Conservation (phyloP, 495 filamentous ascomycete genomes). For the Talaromyces adpressus region DNA sequence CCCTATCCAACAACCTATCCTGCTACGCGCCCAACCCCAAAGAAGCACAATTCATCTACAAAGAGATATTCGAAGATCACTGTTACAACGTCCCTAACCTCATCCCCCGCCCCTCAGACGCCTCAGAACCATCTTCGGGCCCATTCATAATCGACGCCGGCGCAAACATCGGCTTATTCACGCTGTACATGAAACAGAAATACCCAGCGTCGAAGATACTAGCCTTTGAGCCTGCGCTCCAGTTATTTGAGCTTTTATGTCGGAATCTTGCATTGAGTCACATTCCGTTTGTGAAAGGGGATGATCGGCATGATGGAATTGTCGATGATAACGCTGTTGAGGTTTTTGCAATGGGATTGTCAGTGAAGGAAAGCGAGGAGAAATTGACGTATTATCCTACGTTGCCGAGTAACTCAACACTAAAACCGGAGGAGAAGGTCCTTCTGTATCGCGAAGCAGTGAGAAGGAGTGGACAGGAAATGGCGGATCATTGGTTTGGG, state of each 20-base stretch:
- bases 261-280: constrained; percentile 13
- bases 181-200: constrained; percentile 20
- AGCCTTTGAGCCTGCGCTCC: constrained; percentile 21
- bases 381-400: neutral
- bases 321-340: neutral
- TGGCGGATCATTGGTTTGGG: neutral
- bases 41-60: constrained; percentile 5
- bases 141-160: constrained; percentile 18
- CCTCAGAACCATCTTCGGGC: neutral
- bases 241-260: constrained; percentile 14
- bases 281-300: neutral
- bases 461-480: neutral
- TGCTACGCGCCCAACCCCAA: neutral
- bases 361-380: neutral
- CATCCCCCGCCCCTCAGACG: neutral
- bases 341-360: neutral
- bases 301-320: neutral
- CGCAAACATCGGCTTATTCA: constrained; percentile 20
- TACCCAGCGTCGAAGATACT: constrained; percentile 16
- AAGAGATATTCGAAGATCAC: constrained; percentile 2
- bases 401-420: neutral
- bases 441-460: neutral
- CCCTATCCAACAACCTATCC: neutral
- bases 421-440: neutral
- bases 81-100: constrained; percentile 3